Conservation (phyloP, 2,329 filamentous ascomycete species). For the Dothideomycetes sp. region DNA sequence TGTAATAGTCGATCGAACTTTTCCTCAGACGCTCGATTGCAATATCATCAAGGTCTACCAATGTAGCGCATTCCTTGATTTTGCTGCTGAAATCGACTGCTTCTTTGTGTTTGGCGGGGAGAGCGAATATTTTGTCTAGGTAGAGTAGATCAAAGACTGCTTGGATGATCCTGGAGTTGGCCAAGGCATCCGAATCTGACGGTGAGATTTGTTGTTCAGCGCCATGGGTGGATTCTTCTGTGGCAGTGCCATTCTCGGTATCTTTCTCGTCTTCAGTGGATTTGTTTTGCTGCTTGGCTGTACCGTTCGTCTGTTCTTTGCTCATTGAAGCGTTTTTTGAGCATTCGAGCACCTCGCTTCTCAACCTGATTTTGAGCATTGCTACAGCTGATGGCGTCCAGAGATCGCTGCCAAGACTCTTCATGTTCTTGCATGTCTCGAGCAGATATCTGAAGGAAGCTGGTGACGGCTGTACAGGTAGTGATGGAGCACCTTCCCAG, state of each 20-base stretch:
- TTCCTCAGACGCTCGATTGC: conserved; percentile 49
- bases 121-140: conserved; percentile 24
- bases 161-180: conserved; percentile 28
- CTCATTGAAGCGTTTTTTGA: conserved; percentile 24
- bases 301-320: conserved; percentile 9
- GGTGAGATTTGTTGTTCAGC: not conserved
- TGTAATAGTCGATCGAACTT: conserved; percentile 68
- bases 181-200: conserved; percentile 16
- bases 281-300: not conserved
- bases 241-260: conserved; percentile 10
- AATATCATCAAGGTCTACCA: conserved; percentile 41
- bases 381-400: conserved; percentile 65
- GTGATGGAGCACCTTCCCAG: conserved; percentile 68
- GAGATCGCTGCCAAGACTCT: conserved; percentile 60
- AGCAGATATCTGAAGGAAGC: conserved; percentile 63
- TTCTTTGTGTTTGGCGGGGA: not conserved
- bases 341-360: conserved; percentile 40
- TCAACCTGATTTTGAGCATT: conserved; percentile 52
- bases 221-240: conserved; percentile 13
- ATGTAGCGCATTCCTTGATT: conserved; percentile 33
- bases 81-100: conserved; percentile 12
- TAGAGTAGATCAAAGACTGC: conserved; percentile 37
- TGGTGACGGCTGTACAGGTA: conserved; percentile 73
- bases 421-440: conserved; percentile 58
- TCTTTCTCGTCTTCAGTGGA: conserved; percentile 16